Base-by-base conservation (phyloP, 208 protist genomes). In the Naegleria lovaniensis region DNA sequence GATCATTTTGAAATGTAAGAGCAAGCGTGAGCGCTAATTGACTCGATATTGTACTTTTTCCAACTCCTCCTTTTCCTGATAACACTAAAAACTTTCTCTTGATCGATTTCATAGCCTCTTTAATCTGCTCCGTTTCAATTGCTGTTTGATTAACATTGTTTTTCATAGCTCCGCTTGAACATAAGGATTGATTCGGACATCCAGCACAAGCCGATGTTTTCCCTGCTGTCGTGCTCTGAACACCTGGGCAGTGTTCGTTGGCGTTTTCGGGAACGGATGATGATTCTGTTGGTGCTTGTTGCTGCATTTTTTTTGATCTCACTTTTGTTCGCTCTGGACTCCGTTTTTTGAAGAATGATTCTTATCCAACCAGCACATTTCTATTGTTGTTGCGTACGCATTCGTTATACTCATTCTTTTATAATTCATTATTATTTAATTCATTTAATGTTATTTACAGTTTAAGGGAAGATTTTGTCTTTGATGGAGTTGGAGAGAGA, bases 181-280 rank as follows among this genome's bases (percentile, higher is more conserved):
- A 99, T 85, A 98, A 95, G 38, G 92, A 92, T 38, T 98, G 97
- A 94, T 99, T 99, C 41, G 98, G 98, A 92, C 99, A 99, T 15
- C 99, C 99, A 88, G 95, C 96, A 94, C 99, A 99, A 29, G 96
- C 95, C 7, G 94, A 92, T 43, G 97, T 95, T 91, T 98, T 97
- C 58, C 99, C 99, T 19, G 98, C 98, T 58, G 95, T 90, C 79
- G 95, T 96, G 48, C 95, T 98, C 87, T 97, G 90, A 29, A 98
- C 96, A 13, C 98, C 98, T n/a, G 98, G 96, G 93, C 98, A 99
- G 91, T 98, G 91, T 38, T 92, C 91, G 83, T 94, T 93, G 41
- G 90, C 75, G 86, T 92, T 85, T 33, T 75, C 41, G 15, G 84
- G 84, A 16, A 55, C 84, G 16, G 16, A 16, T 29, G 55, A 67